A percentile compares a stretch with the other conserved stretches of the same genome.
These are phyloP conservation scores for Trichoderma semiorbis DNA, from an alignment of 2,329 filamentous ascomycete species.

Conservation along the genomic window DNA sequence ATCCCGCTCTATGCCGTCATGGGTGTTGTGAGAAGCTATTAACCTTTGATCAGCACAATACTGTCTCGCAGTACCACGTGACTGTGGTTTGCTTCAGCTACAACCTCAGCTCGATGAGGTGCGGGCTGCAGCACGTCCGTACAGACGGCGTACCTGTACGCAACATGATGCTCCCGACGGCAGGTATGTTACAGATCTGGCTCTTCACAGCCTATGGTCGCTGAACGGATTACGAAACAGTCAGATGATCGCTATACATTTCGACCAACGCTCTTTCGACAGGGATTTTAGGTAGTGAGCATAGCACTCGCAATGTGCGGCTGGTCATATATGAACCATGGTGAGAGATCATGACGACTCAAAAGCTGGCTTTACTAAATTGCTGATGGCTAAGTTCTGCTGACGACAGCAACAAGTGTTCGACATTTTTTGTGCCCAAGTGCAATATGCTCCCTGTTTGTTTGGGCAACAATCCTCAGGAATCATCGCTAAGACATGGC, in stretches of 20 bases:
- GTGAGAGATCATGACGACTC: background rate
- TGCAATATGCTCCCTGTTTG: no score
- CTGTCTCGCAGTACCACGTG: background rate
- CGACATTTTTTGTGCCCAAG: no score
- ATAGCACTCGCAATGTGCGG: background rate
- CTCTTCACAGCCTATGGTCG: background rate
- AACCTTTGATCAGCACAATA: background rate
- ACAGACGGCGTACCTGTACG: background rate
- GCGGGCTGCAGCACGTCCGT: background rate
- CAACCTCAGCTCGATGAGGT: background rate
- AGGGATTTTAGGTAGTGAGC: background rate
- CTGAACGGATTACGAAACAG: background rate
- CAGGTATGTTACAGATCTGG: background rate
- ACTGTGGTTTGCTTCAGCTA: background rate
- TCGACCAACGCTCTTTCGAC: background rate
- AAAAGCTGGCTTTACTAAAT: background rate
- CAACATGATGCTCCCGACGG: background rate
- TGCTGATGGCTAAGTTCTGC: no score
- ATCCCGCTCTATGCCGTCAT: background rate
- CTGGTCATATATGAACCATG: background rate
- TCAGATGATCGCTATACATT: background rate
- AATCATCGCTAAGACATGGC: no score
- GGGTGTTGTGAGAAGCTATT: background rate
- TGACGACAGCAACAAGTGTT: no score
- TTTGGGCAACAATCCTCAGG: no score